These are phyloP conservation scores for Rhodomyrtus tomentosa DNA, from an alignment of 345 rosid species.

Conservation along the genomic window DNA sequence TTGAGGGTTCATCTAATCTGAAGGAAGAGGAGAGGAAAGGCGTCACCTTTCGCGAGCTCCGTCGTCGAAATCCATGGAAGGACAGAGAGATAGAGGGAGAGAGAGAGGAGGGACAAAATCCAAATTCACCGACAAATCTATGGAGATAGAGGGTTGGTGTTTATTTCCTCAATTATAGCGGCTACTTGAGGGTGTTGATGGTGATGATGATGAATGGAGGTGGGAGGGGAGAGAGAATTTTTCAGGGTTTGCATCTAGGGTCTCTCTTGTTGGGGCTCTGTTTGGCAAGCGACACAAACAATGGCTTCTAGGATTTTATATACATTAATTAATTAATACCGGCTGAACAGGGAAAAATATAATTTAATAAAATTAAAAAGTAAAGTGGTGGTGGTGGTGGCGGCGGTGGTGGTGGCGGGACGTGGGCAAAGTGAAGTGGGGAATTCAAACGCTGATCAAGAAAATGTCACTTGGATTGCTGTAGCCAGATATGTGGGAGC, in stretches of 20 bases:
- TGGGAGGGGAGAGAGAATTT: background rate
- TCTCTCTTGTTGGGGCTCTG: background rate
- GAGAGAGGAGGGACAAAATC: background rate
- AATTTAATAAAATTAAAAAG: background rate
- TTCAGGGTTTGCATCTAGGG: background rate
- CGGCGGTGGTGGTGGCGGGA: background rate
- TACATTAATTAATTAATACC: background rate
- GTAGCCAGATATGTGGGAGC: background rate
- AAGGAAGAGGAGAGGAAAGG: background rate
- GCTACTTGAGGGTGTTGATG: background rate
- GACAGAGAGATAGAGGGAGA: background rate
- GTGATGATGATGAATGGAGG: background rate
- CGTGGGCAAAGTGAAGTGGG: background rate
- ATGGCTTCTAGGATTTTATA: background rate
- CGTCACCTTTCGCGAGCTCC: background rate
- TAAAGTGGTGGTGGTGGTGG: background rate
- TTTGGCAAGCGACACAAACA: background rate
- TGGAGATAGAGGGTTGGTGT: background rate
- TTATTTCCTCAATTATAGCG: background rate
- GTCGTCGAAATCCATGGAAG: background rate
- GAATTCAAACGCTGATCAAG: background rate
- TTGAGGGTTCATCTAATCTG: background rate
- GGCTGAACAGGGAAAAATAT: background rate
- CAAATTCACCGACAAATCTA: slow-evolving; percentile 3
- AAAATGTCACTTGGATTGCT: background rate